phyloP scores from a whole-genome alignment of 352 stramenopile species.

The Phytophthora cryptogea region DNA sequence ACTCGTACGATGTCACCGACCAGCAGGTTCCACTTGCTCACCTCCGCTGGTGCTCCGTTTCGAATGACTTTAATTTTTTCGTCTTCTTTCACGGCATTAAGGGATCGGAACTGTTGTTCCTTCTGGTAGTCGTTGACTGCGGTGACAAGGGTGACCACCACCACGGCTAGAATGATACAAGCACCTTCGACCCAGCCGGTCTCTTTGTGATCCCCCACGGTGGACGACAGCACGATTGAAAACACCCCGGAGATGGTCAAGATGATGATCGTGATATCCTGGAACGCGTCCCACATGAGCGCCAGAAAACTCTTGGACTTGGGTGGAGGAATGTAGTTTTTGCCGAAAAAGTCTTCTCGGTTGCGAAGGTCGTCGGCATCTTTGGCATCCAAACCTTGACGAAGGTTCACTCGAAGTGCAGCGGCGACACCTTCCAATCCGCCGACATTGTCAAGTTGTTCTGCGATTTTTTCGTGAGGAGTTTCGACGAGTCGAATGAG shows the following conservation, averaged over 20 bases:
- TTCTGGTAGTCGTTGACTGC: slow-evolving; percentile 92
- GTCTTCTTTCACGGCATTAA: slow-evolving; percentile 82
- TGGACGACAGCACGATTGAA: slow-evolving; percentile 72
- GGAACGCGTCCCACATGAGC: slow-evolving; percentile 90
- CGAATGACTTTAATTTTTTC: slow-evolving; percentile 82
- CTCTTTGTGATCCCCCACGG: slow-evolving; percentile 51
- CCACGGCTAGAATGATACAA: slow-evolving; percentile 89
- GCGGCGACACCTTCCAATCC: slow-evolving; percentile 54
- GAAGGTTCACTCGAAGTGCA: slow-evolving; percentile 48
- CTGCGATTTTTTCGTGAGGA: slow-evolving; percentile 6
- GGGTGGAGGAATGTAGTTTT: slow-evolving; percentile 65
- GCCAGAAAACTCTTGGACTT: slow-evolving; percentile 62
- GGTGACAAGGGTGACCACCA: slow-evolving; percentile 89
- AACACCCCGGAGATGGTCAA: slow-evolving; percentile 83
- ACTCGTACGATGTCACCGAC: slow-evolving; percentile 90
- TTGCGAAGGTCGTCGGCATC: slow-evolving; percentile 38
- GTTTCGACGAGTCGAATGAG: slow-evolving; percentile 16
- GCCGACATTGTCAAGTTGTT: slow-evolving; percentile 32
- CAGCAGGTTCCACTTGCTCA: slow-evolving; percentile 79
- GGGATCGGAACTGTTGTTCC: slow-evolving; percentile 86
- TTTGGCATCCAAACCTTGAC: slow-evolving; percentile 50
- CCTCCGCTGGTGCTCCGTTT: slow-evolving; percentile 57
- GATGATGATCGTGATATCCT: slow-evolving; percentile 92
- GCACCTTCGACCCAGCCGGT: slow-evolving; percentile 88
- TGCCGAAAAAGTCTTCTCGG: slow-evolving; percentile 60